Base-by-base conservation (phyloP, 2,329 filamentous ascomycete genomes). In the Colletotrichum higginsianum region DNA sequence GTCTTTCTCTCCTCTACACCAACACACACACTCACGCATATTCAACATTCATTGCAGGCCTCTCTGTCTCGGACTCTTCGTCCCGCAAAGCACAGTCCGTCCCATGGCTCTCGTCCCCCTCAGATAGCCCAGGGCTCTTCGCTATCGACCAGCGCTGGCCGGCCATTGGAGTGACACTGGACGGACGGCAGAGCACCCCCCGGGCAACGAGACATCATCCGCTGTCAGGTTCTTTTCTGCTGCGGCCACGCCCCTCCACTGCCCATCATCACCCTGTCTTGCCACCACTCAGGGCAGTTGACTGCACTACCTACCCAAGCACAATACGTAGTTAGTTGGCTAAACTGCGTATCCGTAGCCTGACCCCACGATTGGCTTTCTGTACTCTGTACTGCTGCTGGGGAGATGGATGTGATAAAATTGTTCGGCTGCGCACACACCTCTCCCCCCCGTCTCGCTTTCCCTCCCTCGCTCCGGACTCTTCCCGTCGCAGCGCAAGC, bases 151-250 rank as follows among this genome's bases (percentile, higher is more conserved):
- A 56, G 23, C 53, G 58, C 65, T 68, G 52, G 23, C 57, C 58
- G 53, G 69, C 13, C 58, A 72, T 69, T 72, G 66, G 60, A 64
- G 58, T 72, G 58, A 60, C 53, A 68, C 67, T 71, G 46, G 62
- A 73, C 67, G 50, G 42, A 58, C 58, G 64, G 62, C 63, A 72
- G 71, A 71, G 61, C 58, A 63, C 62, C 67, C 71, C 26, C 26
- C 53, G 63, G 67, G 71, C 67, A 71, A 73, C 71, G 47, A 60
- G 67, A 55, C 67, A 47, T 67, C 63, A 67, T 62, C 67, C 60
- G 57, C 62, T 62, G 57, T 63, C 56, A 71, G 67, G 58, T 71
- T 49, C 61, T 66, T 71, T 71, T 62, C 63, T 35, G 23, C 67
- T 67, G 62, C 57, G 49, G 55, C 56, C 71, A 71, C 62, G 18